phyloP scores from a whole-genome alignment of 2,329 filamentous ascomycete genomes.

The Ophiocordyceps robertsii region DNA sequence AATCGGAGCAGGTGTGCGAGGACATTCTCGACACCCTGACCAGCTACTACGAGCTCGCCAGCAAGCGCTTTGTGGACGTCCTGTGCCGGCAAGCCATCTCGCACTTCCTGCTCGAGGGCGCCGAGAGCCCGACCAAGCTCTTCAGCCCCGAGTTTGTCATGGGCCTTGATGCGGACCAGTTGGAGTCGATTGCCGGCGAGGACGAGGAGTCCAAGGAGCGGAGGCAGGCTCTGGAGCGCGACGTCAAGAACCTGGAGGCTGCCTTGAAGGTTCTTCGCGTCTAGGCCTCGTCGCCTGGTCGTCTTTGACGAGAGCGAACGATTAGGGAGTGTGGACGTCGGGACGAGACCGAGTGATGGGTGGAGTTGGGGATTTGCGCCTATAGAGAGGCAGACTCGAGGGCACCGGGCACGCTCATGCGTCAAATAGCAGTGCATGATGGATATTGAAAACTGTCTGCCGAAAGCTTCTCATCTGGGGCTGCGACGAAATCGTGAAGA shows the following conservation, averaged over 20 bases:
- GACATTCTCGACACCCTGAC: constrained; percentile 47
- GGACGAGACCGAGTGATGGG: too few relatives aligned
- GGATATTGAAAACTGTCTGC: neutral
- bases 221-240: constrained; percentile 27
- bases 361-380: neutral
- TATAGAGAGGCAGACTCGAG: too few relatives aligned
- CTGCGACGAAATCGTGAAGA: too few relatives aligned
- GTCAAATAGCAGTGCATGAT: neutral
- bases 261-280: constrained; percentile 13
- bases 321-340: neutral
- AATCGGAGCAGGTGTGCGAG: constrained; percentile 23
- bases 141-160: constrained; percentile 39
- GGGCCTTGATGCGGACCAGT: constrained; percentile 28
- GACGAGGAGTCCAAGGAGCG: constrained; percentile 24
- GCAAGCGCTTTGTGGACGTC: constrained; percentile 48
- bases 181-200: constrained; percentile 46
- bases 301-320: neutral
- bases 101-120: constrained; percentile 35
- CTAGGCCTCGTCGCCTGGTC: constrained; percentile 1
- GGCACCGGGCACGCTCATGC: too few relatives aligned
- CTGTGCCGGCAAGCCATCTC: constrained; percentile 45
- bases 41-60: constrained; percentile 48
- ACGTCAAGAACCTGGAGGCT: constrained; percentile 30
- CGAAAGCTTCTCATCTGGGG: too few relatives aligned
- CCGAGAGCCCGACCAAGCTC: constrained; percentile 34